Evolutionary conservation across 129 eudicot species (phyloP).

Genomic region (Ambrosia artemisiifolia): DNA sequence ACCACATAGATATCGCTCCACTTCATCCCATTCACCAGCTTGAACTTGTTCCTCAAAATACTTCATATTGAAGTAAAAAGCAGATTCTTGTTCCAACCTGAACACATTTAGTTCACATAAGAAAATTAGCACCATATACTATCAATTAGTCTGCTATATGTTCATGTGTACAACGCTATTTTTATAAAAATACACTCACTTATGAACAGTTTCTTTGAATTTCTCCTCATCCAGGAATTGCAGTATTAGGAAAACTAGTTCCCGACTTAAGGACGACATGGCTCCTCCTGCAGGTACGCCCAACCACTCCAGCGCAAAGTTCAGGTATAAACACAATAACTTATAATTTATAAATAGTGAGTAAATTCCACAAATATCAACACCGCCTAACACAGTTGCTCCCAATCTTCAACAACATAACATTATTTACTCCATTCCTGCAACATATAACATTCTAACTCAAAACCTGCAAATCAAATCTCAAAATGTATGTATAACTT

Average conservation of each 20-base stretch:
- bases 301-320: conserved; percentile 82
- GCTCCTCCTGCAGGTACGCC: conserved; percentile 76
- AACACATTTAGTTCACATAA: conserved; percentile 11
- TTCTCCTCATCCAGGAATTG: conserved; percentile 90
- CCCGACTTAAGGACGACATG: conserved; percentile 89
- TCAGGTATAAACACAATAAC: conserved; percentile 18
- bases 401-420: conserved; percentile 11
- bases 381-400: conserved; percentile 18
- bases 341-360: neutral
- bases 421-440: conserved; percentile 4
- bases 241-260: conserved; percentile 84
- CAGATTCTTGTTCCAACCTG: conserved; percentile 91
- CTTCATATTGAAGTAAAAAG: conserved; percentile 80
- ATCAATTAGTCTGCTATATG: neutral
- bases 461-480: neutral
- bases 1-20: conserved; percentile 72
- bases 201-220: conserved; percentile 82
- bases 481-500: conserved; percentile 15
- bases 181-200: conserved; percentile 43
- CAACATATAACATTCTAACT: conserved; percentile 11
- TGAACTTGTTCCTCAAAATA: conserved; percentile 84
- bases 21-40: conserved; percentile 96
- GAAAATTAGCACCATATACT: conserved; percentile 6
- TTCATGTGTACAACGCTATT: neutral
- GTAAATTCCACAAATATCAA: conserved; percentile 14